Evolutionary conservation across 2,329 filamentous ascomycete genomes (phyloP).

Genomic region (Calonectria honghensis): DNA sequence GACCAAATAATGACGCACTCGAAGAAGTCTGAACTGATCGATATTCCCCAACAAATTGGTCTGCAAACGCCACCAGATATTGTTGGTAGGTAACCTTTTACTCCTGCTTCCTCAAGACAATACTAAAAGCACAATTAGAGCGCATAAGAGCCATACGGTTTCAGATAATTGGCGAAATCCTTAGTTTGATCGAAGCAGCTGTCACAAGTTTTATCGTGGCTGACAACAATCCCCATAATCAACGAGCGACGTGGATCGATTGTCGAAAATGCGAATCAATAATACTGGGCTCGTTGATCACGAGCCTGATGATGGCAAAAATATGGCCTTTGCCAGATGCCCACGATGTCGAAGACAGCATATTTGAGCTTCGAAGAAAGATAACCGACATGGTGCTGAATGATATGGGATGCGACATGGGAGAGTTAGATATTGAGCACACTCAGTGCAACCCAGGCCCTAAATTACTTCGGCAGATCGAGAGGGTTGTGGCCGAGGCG

Average conservation of each 20-base stretch:
- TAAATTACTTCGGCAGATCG: slow-evolving; percentile 44
- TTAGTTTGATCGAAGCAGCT: slow-evolving; percentile 52
- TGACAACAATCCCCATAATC: slow-evolving; percentile 48
- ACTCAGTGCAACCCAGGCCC: slow-evolving; percentile 47
- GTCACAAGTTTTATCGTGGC: slow-evolving; percentile 50
- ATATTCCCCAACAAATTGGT: background rate
- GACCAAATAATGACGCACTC: slow-evolving; percentile 31
- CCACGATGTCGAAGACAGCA: slow-evolving; percentile 50
- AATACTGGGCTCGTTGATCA: slow-evolving; percentile 58
- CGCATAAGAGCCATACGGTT: slow-evolving; percentile 44
- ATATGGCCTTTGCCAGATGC: slow-evolving; percentile 57
- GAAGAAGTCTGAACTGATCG: slow-evolving; percentile 9
- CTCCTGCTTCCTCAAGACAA: background rate
- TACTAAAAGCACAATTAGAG: slow-evolving; percentile 36
- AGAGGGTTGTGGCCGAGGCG: slow-evolving; percentile 44
- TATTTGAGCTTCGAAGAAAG: slow-evolving; percentile 46
- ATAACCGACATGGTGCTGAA: slow-evolving; percentile 52
- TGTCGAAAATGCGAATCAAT: slow-evolving; percentile 59
- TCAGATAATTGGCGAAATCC: slow-evolving; percentile 49
- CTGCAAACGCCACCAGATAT: slow-evolving; percentile 26
- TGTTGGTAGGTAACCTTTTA: background rate
- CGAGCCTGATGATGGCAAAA: slow-evolving; percentile 55
- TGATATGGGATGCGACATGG: slow-evolving; percentile 47
- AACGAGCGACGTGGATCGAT: slow-evolving; percentile 56
- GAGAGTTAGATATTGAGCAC: slow-evolving; percentile 41